Percentiles rank a stretch among this genome's conserved stretches.
phyloP scores from a whole-genome alignment of 1,139 yeast genomes.

The Taiozyma sp. region DNA sequence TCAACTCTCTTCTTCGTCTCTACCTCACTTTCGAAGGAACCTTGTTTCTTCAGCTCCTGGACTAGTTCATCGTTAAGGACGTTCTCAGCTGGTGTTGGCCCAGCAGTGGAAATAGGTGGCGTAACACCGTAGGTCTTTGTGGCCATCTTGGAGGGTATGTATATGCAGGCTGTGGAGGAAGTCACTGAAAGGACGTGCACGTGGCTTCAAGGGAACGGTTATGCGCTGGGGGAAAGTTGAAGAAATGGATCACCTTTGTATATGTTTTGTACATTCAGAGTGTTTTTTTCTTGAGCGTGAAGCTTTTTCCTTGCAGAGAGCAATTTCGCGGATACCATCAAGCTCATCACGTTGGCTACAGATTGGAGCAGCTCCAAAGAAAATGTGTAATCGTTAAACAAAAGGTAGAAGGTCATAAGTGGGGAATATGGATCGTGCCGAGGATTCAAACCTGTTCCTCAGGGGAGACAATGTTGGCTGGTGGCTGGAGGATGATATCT shows the following conservation, averaged over 20 bases:
- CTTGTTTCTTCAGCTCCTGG: conserved; percentile 74
- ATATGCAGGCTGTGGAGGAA: neutral
- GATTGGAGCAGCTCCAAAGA: neutral
- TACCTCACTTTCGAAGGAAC: conserved; percentile 82
- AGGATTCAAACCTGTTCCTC: conserved; percentile 13
- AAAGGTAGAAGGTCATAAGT: neutral
- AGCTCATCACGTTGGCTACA: neutral
- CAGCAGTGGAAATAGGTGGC: conserved; percentile 78
- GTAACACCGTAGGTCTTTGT: conserved; percentile 67
- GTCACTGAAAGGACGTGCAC: neutral
- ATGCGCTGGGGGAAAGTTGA: neutral
- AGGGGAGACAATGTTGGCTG: conserved; percentile 13
- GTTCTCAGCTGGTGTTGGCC: conserved; percentile 80
- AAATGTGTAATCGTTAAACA: neutral
- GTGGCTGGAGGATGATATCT: conserved; percentile 49
- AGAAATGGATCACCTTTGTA: neutral
- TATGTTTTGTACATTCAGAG: neutral
- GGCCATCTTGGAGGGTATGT: neutral
- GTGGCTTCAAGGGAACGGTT: neutral
- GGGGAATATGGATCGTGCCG: neutral
- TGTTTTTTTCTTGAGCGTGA: neutral
- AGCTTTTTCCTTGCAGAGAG: neutral
- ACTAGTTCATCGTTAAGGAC: conserved; percentile 70
- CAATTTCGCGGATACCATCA: neutral
- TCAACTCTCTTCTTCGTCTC: conserved; percentile 78